These are phyloP conservation scores for Coffea eugenioides DNA, from an alignment of 257 asterid genomes.

Conservation along the genomic window DNA sequence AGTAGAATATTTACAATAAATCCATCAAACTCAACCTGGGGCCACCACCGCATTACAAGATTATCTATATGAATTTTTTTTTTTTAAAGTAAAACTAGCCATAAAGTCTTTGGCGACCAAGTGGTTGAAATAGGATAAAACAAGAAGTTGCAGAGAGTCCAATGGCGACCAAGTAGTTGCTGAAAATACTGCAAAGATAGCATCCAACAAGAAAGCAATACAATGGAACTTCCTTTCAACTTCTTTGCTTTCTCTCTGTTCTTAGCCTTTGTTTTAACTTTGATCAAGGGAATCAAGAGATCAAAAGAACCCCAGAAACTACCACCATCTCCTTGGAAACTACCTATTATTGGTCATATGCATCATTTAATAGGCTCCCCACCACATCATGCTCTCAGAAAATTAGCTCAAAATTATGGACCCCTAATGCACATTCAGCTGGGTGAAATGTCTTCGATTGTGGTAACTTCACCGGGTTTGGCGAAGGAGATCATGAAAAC, in stretches of 20 bases:
- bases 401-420: slow-evolving; percentile 18
- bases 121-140: too few relatives aligned
- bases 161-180: too few relatives aligned
- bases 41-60: too few relatives aligned
- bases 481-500: slow-evolving; percentile 32
- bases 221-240: too few relatives aligned
- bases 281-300: neutral
- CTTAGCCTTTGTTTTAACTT: neutral
- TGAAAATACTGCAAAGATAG: too few relatives aligned
- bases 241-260: neutral
- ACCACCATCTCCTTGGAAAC: slow-evolving; percentile 30
- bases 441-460: slow-evolving; percentile 20
- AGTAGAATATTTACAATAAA: too few relatives aligned
- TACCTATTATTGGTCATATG: slow-evolving; percentile 19
- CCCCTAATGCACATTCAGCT: slow-evolving; percentile 25
- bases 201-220: too few relatives aligned
- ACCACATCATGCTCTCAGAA: slow-evolving; percentile 17
- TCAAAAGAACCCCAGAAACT: neutral
- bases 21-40: too few relatives aligned
- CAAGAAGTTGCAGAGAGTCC: too few relatives aligned
- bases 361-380: neutral
- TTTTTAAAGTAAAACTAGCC: too few relatives aligned
- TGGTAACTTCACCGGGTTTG: slow-evolving; percentile 6
- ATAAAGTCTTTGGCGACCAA: too few relatives aligned
- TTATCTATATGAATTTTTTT: too few relatives aligned